Evolutionary conservation across 139 green algal genomes (phyloP).

Genomic region (Coelastrella sp.): DNA sequence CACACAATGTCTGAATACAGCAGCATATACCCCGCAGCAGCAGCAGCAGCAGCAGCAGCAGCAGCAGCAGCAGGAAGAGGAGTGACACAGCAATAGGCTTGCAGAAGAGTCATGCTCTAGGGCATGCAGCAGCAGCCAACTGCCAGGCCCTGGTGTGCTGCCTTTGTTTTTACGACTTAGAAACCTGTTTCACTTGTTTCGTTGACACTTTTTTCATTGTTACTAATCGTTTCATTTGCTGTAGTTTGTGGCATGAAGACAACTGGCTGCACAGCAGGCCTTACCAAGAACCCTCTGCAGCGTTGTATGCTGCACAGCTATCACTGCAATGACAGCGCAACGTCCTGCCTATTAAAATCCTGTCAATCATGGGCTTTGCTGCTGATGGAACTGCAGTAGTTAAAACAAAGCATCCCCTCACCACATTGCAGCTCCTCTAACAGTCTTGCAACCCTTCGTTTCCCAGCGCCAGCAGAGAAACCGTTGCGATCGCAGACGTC

Average conservation of each 20-base stretch:
- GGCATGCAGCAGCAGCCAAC: background rate
- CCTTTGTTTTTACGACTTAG: background rate
- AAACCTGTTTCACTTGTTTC: background rate
- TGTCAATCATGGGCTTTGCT: background rate
- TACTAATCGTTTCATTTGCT: too few species aligned
- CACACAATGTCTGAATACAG: background rate
- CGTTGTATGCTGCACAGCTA: too few species aligned
- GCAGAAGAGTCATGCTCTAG: background rate
- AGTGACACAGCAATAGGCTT: background rate
- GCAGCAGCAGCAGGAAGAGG: background rate
- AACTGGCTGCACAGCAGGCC: too few species aligned
- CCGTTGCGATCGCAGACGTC: background rate
- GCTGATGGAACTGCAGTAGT: too few species aligned
- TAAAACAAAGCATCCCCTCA: background rate
- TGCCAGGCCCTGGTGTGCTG: background rate
- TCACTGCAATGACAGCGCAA: too few species aligned
- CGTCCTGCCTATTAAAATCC: too few species aligned
- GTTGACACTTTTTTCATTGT: background rate
- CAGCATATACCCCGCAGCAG: background rate
- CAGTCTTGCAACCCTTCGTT: background rate
- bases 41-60: constrained; percentile 12
- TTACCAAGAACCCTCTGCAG: too few species aligned
- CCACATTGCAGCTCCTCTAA: background rate
- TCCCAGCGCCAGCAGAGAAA: background rate
- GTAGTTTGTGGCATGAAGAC: too few species aligned